phyloP scores from a whole-genome alignment of 805 yeast species.

The Metschnikowia rubicola region DNA sequence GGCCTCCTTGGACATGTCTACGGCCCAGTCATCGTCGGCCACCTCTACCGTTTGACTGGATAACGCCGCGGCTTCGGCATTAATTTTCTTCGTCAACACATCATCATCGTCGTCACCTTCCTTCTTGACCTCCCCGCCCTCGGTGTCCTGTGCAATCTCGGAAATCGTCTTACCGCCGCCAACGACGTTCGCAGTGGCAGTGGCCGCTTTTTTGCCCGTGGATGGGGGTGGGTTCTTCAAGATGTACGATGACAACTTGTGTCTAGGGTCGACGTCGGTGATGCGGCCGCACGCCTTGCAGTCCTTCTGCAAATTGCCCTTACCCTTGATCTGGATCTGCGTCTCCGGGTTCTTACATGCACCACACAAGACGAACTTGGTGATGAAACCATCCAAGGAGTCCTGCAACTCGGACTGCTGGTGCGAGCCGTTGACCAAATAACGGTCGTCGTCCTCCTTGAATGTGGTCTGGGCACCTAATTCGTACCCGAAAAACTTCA shows the following conservation, averaged over 20 bases:
- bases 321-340: constrained; percentile 75
- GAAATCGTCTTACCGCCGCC: constrained; percentile 83
- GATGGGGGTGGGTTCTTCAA: constrained; percentile 82
- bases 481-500: constrained; percentile 94
- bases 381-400: constrained; percentile 88
- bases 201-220: constrained; percentile 75
- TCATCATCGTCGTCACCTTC: constrained; percentile 63
- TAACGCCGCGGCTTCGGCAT: constrained; percentile 76
- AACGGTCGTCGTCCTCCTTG: constrained; percentile 78
- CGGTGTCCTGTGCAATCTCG: constrained; percentile 63
- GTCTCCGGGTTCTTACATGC: constrained; percentile 98
- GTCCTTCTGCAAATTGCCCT: constrained; percentile 76
- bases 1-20: constrained; percentile 95
- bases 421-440: constrained; percentile 91
- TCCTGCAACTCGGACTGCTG: constrained; percentile 90
- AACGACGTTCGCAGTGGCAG: constrained; percentile 84
- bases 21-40: constrained; percentile 95
- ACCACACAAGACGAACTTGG: constrained; percentile 88
- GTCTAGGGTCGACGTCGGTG: constrained; percentile 78
- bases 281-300: constrained; percentile 98
- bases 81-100: constrained; percentile 71
- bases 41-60: constrained; percentile 53
- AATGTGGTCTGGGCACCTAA: constrained; percentile 93
- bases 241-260: constrained; percentile 81
- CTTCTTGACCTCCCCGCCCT: constrained; percentile 32